Evolutionary conservation across 768 basidiomycete species (phyloP), one percentile per base, ranked within the genome.

Genomic region (Boletus eberwhitei): DNA sequence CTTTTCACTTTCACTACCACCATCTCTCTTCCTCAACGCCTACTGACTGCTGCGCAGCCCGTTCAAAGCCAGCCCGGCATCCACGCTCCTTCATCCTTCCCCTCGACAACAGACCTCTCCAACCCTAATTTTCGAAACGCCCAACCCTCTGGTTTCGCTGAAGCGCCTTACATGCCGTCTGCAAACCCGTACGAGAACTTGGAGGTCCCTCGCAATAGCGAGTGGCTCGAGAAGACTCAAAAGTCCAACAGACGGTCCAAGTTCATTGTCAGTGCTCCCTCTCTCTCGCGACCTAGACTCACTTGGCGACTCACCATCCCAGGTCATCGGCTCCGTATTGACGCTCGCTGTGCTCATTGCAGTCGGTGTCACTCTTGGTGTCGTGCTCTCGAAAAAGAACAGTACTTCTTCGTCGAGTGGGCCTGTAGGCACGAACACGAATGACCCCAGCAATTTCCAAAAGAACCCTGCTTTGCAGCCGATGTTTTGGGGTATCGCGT

Each of bases 401-500:
- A 77, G 73, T 32, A 64, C 62, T 1, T 51, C 59, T 21, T 57
- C 66, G 6, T 45, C 56, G 11, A 58, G 47, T 16, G 61, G 32
- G 0, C 68, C 65, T 14, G 0, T 22, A 19, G 69, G 69, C 16
- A 74, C 75, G 3, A 70, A 81, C 62, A 73, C 81, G 9, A 82
- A 77, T 60, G 89, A 95, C 69, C 91, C 93, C 4, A 91, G 85
- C 70, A 78, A 78, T 17, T 97, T 95, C 71, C 69, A 72, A 19
- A 88, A 86, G 72, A 81, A 95, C 68, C 48, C 81, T 3, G 77
- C 78, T 31, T 72, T 96, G 47, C 78, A 85, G 57, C 82, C 88
- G 59, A 78, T 83, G 1, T 90, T 97, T 73, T 96, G 86, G 67
- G 93, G 89, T 5, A 65, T 96, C 22, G 93, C 93, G 0, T 96